Evolutionary conservation across 768 basidiomycete species (phyloP).

Genomic region (Pleurotus tuoliensis): DNA sequence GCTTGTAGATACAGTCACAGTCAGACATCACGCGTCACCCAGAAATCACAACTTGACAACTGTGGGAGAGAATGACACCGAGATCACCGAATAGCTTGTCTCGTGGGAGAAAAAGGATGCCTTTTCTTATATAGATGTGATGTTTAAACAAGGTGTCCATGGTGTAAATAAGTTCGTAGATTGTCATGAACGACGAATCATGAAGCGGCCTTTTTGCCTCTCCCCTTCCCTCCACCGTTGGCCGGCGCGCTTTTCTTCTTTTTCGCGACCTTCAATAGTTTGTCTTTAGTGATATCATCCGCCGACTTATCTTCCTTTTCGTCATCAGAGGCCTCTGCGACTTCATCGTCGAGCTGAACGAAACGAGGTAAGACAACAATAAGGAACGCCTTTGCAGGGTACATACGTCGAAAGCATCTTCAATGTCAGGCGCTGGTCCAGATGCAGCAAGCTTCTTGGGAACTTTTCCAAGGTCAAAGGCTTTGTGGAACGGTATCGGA

Average conservation of each 20-base stretch:
- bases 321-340: conserved; percentile 47
- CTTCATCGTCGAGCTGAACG: conserved; percentile 38
- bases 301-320: conserved; percentile 31
- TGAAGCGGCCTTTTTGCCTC: not conserved
- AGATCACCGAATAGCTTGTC: too few species aligned
- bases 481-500: conserved; percentile 94
- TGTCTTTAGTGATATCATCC: conserved; percentile 31
- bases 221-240: not conserved
- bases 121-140: too few species aligned
- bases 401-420: conserved; percentile 84
- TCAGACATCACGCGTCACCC: too few species aligned
- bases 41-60: too few species aligned
- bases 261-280: conserved; percentile 34
- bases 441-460: conserved; percentile 71
- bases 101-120: too few species aligned
- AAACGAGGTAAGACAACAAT: conserved; percentile 5
- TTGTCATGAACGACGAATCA: too few species aligned
- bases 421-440: conserved; percentile 81
- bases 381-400: not conserved
- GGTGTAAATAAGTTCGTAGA: too few species aligned
- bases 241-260: conserved; percentile 19
- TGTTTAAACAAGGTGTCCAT: too few species aligned
- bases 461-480: conserved; percentile 69
- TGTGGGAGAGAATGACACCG: too few species aligned
- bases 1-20: too few species aligned